phyloP scores from a whole-genome alignment of 2,329 filamentous ascomycete genomes.

The Xylaria sp. region DNA sequence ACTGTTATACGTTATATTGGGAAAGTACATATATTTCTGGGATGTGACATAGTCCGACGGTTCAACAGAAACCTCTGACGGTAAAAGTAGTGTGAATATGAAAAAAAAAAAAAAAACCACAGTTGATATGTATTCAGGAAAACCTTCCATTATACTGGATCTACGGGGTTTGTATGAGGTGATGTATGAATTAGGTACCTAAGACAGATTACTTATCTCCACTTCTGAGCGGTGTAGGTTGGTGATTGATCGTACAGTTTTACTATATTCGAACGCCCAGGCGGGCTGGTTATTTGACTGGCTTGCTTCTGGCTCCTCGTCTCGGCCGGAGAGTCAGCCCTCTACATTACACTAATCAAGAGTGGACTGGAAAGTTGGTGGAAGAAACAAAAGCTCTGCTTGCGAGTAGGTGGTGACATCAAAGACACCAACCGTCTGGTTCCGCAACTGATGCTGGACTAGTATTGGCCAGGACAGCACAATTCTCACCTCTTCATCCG shows the following conservation, averaged over 20 bases:
- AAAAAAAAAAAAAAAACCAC: too few relatives aligned
- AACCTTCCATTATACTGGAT: background rate
- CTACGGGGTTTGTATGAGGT: background rate
- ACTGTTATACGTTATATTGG: background rate
- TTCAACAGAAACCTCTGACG: conserved; percentile 7
- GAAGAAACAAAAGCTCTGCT: conserved; percentile 15
- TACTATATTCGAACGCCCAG: background rate
- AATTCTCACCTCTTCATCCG: background rate
- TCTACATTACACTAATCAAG: conserved; percentile 3
- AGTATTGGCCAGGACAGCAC: background rate
- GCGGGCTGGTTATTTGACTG: conserved; percentile 17
- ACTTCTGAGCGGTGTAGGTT: conserved; percentile 24
- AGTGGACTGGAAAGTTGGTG: background rate
- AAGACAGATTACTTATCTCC: background rate
- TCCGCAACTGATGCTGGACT: conserved; percentile 15
- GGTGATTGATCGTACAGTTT: conserved; percentile 23
- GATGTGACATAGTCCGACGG: background rate
- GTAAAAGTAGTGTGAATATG: conserved; percentile 23
- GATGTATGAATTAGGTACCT: background rate
- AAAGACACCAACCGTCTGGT: conserved; percentile 9
- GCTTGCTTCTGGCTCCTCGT: conserved; percentile 20
- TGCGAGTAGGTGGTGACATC: background rate
- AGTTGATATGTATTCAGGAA: background rate
- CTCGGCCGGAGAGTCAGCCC: conserved; percentile 22
- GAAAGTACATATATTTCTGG: background rate